A percentile compares a stretch with the other conserved stretches of the same genome.
Evolutionary conservation across 129 eudicot species (phyloP).

Genomic region (Rutidosis leptorrhynchoides): DNA sequence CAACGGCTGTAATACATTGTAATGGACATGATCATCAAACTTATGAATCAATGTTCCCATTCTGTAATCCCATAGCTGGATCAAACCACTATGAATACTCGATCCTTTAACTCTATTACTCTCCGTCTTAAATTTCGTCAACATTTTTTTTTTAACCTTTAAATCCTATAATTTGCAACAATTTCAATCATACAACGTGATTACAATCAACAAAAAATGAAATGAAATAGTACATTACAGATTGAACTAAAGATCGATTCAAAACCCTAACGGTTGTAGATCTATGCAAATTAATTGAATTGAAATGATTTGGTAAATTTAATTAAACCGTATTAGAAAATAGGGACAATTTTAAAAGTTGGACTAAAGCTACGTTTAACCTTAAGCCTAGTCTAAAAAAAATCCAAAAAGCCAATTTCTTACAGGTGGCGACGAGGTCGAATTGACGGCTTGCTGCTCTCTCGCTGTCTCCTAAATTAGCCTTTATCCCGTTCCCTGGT

Average conservation of each 20-base stretch:
- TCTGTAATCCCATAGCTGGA: constrained; percentile 55
- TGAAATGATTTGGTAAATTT: no score
- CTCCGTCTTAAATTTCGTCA: constrained; percentile 55
- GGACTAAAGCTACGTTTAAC: no score
- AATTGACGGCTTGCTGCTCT: no score
- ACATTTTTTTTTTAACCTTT: constrained; percentile 34
- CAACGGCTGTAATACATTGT: constrained; percentile 43
- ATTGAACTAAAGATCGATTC: constrained; percentile 1
- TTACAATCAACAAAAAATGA: background rate
- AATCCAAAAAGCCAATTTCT: no score
- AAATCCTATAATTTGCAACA: constrained; percentile 21
- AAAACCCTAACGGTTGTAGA: background rate
- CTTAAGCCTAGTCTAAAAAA: no score
- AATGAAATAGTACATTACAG: background rate
- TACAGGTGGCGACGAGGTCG: no score
- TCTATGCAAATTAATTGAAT: background rate
- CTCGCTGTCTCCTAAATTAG: no score
- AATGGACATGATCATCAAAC: constrained; percentile 50
- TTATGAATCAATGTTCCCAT: constrained; percentile 55
- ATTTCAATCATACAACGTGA: constrained; percentile 10
- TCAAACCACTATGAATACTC: constrained; percentile 52
- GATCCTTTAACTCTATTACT: constrained; percentile 57
- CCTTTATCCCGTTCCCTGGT: no score
- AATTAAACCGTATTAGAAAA: no score
- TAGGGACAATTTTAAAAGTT: no score